Evolutionary conservation across 768 basidiomycete genomes (phyloP).

Genomic region (Clitopilus passeckerianus): DNA sequence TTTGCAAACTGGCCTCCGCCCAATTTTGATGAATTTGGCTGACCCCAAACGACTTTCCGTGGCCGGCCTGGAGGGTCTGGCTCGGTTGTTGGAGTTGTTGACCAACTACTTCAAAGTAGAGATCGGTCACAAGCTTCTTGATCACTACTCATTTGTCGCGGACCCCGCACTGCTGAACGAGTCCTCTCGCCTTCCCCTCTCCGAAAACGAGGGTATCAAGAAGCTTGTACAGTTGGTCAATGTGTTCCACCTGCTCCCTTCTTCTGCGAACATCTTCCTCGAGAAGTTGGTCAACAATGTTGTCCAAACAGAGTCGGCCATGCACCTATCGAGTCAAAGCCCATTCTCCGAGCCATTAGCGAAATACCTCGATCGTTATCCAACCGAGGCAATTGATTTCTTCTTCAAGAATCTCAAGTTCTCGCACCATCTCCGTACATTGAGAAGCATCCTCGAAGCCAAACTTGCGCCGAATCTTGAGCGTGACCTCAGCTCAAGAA

Average conservation of each 20-base stretch:
- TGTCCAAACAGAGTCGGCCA: slow-evolving; percentile 86
- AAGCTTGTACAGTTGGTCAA: slow-evolving; percentile 95
- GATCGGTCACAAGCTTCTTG: slow-evolving; percentile 94
- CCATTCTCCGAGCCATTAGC: slow-evolving; percentile 93
- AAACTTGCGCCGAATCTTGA: slow-evolving; percentile 72
- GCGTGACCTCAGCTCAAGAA: slow-evolving; percentile 60
- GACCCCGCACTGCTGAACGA: slow-evolving; percentile 81
- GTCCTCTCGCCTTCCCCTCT: slow-evolving; percentile 73
- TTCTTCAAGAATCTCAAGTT: slow-evolving; percentile 78
- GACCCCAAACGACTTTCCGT: slow-evolving; percentile 94
- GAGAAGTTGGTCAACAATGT: slow-evolving; percentile 82
- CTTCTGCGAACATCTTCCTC: slow-evolving; percentile 89
- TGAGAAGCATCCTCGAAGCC: slow-evolving; percentile 79
- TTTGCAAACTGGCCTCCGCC: slow-evolving; percentile 90
- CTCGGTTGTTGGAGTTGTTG: slow-evolving; percentile 86
- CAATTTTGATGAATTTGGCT: slow-evolving; percentile 96
- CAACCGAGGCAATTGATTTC: slow-evolving; percentile 78
- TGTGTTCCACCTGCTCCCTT: slow-evolving; percentile 94
- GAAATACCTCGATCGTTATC: slow-evolving; percentile 88
- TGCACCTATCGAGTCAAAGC: slow-evolving; percentile 85
- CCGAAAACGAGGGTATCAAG: slow-evolving; percentile 87
- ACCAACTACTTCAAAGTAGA: slow-evolving; percentile 99
- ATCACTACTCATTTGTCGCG: slow-evolving; percentile 91
- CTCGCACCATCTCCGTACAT: slow-evolving; percentile 75
- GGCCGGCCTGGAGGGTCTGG: slow-evolving; percentile 88